Evolutionary conservation across 257 asterid species (phyloP).

Genomic region (Gentiana macrophylla): DNA sequence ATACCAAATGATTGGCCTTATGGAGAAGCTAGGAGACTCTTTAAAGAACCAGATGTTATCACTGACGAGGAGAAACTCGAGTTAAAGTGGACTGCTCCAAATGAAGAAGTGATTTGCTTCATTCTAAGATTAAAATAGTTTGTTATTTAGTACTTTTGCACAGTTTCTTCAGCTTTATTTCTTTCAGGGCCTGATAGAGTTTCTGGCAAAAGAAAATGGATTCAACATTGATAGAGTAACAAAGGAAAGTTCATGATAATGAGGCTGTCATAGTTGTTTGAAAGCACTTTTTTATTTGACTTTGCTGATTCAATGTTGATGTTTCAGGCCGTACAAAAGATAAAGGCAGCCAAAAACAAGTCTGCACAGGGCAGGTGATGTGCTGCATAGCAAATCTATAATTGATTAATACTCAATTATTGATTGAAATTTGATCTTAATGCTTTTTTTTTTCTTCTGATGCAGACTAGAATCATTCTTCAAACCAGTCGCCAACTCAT

Average conservation of each 20-base stretch:
- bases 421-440: conserved; percentile 3
- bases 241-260: conserved; percentile 38
- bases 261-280: background rate
- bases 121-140: conserved; percentile 6
- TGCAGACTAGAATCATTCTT: conserved; percentile 93
- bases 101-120: conserved; percentile 69
- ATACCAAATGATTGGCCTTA: conserved; percentile 97
- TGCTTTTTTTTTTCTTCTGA: conserved; percentile 11
- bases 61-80: conserved; percentile 59
- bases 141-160: conserved; percentile 7
- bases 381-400: conserved; percentile 3
- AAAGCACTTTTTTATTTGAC: background rate
- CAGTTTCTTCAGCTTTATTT: conserved; percentile 9
- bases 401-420: conserved; percentile 6
- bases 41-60: conserved; percentile 76
- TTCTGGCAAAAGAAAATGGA: conserved; percentile 93
- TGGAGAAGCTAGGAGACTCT: conserved; percentile 81
- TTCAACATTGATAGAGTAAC: conserved; percentile 85
- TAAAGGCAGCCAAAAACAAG: conserved; percentile 92
- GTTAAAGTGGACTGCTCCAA: conserved; percentile 90
- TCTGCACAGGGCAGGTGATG: conserved; percentile 90
- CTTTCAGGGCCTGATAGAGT: conserved; percentile 64
- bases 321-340: conserved; percentile 81
- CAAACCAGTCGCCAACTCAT: conserved; percentile 63
- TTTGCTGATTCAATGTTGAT: conserved; percentile 16